Base-by-base conservation (phyloP, 192 early-diverging fungal genomes). In the Endogone sp. region DNA sequence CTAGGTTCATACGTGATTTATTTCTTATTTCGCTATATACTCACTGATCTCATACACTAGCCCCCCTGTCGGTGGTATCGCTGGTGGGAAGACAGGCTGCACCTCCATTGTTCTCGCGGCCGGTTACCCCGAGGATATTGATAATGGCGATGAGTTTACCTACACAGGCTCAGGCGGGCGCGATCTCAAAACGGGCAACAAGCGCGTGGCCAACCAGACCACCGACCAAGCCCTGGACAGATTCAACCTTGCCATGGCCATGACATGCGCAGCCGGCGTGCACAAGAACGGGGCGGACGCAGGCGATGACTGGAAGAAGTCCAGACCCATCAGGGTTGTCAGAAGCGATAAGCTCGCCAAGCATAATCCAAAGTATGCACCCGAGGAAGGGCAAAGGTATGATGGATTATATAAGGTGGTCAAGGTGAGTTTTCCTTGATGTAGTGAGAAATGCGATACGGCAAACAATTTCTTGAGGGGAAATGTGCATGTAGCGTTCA, bases 101-200 rank as follows among this genome's bases (percentile, higher is more conserved):
- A 78, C 82, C 3, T 91, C 89, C 2, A 72, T 91, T 58, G 85
- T 87, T 9, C 72, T 93, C 6, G 79, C 85, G 0, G 83, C 80
- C 21, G 90, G 89, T 10, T 91, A 90, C 64, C 79, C 81, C 0
- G 87, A 89, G 30, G 90, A 92, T 62, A 75, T 71, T 2, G 91
- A 93, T 54, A 66, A 82, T 26, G 90, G 91, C 0, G 80, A 82
- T 0, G 78, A 82, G 59, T 93, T 93, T 65, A 78, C 77, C 2
- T 92, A 90, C 67, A 90, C 90, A 0, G 90, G 91, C 0, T 84
- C 80, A 22, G 90, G 89, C 27, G 90, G 89, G 0, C 78, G 87
- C 22, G 70, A 82, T 32, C 62, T 71, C 0, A 77, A 74, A 64
- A 49, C 37, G 37, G 75, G 73, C 10, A 90, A 92, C 64, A 82